Evolutionary conservation across 176 grass and related monocot genomes (phyloP), one percentile per base, ranked within the genome.

Genomic region (Phyllostachys edulis): DNA sequence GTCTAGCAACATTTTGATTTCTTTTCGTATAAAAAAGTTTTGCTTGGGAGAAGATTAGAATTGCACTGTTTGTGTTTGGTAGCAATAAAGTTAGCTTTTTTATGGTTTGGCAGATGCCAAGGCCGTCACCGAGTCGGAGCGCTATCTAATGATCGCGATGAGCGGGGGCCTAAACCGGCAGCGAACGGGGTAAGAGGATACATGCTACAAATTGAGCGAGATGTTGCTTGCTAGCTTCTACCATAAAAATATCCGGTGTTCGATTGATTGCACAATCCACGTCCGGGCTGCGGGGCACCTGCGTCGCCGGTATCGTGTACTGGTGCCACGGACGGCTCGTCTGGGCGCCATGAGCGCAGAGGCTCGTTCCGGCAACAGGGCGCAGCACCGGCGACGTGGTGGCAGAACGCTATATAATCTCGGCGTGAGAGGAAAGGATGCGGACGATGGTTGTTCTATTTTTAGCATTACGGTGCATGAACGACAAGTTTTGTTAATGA

Each of bases 131-230:
- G 69, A 86, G 56, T 62, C 88, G 71, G 78, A 99, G 40, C 90
- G 93, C 51, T 99, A 92, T 65, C 69, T 99, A 69, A 96, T 96
- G 91, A 94, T 99, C 72, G 96, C 90, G 6, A 99, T 93, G 50
- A 99, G 96, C 75, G 96, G 96, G 12, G 96, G n/a, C n/a, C 85
- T 99, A 41, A 99, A 96, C 82, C 96, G 96, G 82, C 93, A 99
- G 81, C 75, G 93, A 81, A 99, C 96, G 92, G 96, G 96, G 96
- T 99, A 36, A n/a, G 10, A 80, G 1, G 29, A 85, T 57, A 80
- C 59, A 36, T 36, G 46, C 13, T 49, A 4, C 46, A 4, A 49
- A 16, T 49, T 49, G 46, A 49, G 46, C 46, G 15, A 29, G 29
- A 49, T 15, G 29, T 1, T 29, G 1, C 29, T 29, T 29, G 29